phyloP scores from a whole-genome alignment of 1,284 basidiomycete genomes.

The Boletus austroedulis region DNA sequence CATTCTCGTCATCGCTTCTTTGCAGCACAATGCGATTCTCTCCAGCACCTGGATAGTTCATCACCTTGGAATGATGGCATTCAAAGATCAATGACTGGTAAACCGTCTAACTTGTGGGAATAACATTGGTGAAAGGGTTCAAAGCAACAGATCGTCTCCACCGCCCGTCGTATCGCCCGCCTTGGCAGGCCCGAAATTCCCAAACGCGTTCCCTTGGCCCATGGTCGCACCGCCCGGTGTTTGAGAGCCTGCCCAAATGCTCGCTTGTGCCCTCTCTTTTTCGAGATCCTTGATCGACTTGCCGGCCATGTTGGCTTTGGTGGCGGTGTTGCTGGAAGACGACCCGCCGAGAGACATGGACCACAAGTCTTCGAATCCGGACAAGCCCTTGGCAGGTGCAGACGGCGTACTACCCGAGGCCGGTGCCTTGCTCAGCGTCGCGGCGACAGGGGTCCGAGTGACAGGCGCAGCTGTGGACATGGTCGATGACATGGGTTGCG shows the following conservation, averaged over 20 bases:
- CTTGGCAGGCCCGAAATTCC: constrained; percentile 40
- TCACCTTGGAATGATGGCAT: constrained; percentile 4
- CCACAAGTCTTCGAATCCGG: constrained; percentile 89
- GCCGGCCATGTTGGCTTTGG: constrained; percentile 33
- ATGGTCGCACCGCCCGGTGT: constrained; percentile 27
- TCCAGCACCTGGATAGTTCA: constrained; percentile 19
- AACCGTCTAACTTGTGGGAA: constrained; percentile 11
- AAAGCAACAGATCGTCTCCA: constrained; percentile 55
- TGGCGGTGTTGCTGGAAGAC: constrained; percentile 27
- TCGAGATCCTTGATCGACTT: constrained; percentile 88
- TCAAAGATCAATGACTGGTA: not conserved
- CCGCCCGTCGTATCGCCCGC: constrained; percentile 25
- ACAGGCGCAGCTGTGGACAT: constrained; percentile 7
- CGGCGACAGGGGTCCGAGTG: constrained; percentile 6
- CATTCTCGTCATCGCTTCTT: constrained; percentile 18
- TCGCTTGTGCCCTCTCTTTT: constrained; percentile 77
- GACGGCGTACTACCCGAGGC: constrained; percentile 27
- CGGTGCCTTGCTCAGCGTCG: constrained; percentile 15
- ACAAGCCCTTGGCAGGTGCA: constrained; percentile 36
- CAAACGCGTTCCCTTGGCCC: constrained; percentile 44
- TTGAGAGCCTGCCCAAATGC: constrained; percentile 66
- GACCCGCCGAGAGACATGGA: constrained; percentile 70
- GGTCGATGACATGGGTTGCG: constrained; percentile 28
- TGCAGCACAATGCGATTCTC: constrained; percentile 23
- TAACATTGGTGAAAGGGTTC: constrained; percentile 11